Evolutionary conservation across 805 yeast genomes (phyloP), one percentile per base, ranked within the genome.

Genomic region (Yamadazyma scolyti): DNA sequence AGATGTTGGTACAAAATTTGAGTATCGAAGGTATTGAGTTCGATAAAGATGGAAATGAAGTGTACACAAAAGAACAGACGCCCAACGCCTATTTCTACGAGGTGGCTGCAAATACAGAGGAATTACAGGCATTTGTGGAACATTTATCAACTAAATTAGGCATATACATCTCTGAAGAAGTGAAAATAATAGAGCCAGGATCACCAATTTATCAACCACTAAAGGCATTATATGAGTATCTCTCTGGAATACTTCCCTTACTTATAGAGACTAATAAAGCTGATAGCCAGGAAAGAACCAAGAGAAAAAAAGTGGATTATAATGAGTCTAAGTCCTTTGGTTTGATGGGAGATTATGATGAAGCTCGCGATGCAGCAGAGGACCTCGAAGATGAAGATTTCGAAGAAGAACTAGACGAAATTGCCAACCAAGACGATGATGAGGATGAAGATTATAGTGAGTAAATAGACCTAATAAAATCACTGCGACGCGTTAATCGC

Each of bases 21-120:
- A 35, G 38, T 2, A 38, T 25, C 4, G 54, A 52, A 21, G 70
- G 68, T 0, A 39, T 58, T 5, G 68, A 65, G 25, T 61, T 63
- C 30, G 58, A 56, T 38, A 45, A 36, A 3, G 36, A 44, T 4
- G 67, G 65, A 1, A 42, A 55, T 1, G 66, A 60, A 34, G 43
- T 58, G 1, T 14, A 27, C 3, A 16, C 6, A 16, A 24, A 25
- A 9, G 20, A 20, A 4, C 32, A 28, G 7, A 23, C 26, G 4
- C 34, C 37, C 9, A 30, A 33, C 6, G 37, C 47, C 13, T 36
- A 47, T 25, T 57, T 66, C 59, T 61, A 52, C 34, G 62, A 60
- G 34, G 61, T 65, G 2, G 72, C 72, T 0, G 33, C 56, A 7
- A 52, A 48, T 34, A 38, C 46, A 12, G 39, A 28, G 2, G 62